Conservation (phyloP, 352 stramenopile genomes). For the Phytophthora litchii region DNA sequence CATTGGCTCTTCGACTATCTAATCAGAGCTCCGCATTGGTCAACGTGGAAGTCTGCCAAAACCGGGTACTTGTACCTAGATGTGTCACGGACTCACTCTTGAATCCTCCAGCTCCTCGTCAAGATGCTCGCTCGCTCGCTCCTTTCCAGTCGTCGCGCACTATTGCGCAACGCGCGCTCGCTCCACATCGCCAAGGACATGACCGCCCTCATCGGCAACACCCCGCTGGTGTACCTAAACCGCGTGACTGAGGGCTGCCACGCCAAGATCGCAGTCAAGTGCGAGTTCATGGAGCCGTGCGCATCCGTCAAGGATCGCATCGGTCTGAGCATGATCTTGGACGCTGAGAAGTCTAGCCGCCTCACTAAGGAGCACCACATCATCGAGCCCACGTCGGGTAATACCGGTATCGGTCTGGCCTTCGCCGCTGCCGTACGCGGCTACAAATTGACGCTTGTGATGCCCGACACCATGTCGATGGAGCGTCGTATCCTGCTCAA, state of each 20-base stretch:
- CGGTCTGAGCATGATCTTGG: conserved; percentile 74
- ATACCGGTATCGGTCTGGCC: background rate
- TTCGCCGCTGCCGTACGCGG: conserved; percentile 8
- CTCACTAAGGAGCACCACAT: conserved; percentile 70
- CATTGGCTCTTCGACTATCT: background rate
- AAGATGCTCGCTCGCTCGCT: conserved; percentile 36
- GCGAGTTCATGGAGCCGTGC: conserved; percentile 87
- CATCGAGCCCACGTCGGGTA: conserved; percentile 21
- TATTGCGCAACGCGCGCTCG: conserved; percentile 44
- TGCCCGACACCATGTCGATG: conserved; percentile 30
- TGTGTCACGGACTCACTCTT: conserved; percentile 11
- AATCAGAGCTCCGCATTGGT: conserved; percentile 2
- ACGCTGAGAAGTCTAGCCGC: conserved; percentile 43
- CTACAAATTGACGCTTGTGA: conserved; percentile 29
- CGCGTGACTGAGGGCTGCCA: conserved; percentile 69
- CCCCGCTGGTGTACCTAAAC: conserved; percentile 92
- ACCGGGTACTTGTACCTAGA: conserved; percentile 2
- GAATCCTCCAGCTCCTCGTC: conserved; percentile 13
- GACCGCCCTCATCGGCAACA: conserved; percentile 94
- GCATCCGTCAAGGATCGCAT: conserved; percentile 85
- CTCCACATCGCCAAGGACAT: conserved; percentile 91
- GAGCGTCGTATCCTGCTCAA: conserved; percentile 25
- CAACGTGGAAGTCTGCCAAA: conserved; percentile 2
- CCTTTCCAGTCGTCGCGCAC: conserved; percentile 18
- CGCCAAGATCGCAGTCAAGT: conserved; percentile 86